Conservation (phyloP, 2,329 filamentous ascomycete species). For the Talaromyces pinophilus region DNA sequence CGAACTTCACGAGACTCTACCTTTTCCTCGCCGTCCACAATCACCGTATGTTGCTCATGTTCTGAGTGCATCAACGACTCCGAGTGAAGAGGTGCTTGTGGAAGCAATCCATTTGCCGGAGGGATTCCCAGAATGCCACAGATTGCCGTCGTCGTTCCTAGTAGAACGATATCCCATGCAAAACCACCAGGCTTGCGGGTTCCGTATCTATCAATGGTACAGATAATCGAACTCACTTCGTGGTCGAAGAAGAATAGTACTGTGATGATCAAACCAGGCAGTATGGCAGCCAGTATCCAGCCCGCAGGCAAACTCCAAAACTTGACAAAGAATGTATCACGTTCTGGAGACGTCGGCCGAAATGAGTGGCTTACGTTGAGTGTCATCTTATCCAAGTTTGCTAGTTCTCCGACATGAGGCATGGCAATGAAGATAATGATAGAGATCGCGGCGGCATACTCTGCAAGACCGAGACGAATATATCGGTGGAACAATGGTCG, state of each 20-base stretch:
- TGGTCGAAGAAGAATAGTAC: slow-evolving; percentile 70
- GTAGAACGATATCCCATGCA: slow-evolving; percentile 64
- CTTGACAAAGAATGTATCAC: slow-evolving; percentile 59
- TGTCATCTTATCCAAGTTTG: slow-evolving; percentile 58
- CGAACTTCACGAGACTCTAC: slow-evolving; percentile 42
- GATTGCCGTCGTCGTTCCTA: slow-evolving; percentile 63
- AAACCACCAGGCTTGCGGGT: slow-evolving; percentile 64
- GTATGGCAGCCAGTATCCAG: slow-evolving; percentile 64
- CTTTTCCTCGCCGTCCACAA: slow-evolving; percentile 42
- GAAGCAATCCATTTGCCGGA: slow-evolving; percentile 65
- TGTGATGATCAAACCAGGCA: slow-evolving; percentile 65
- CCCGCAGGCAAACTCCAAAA: slow-evolving; percentile 63
- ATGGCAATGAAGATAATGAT: slow-evolving; percentile 67
- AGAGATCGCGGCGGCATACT: slow-evolving; percentile 67
- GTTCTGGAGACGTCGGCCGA: slow-evolving; percentile 57
- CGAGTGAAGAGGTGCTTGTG: slow-evolving; percentile 66
- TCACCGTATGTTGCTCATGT: slow-evolving; percentile 43
- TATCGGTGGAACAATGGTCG: slow-evolving; percentile 63
- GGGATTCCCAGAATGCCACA: slow-evolving; percentile 68
- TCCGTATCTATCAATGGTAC: slow-evolving; percentile 63
- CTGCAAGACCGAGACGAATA: slow-evolving; percentile 60
- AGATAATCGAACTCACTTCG: slow-evolving; percentile 69
- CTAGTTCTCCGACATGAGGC: slow-evolving; percentile 62
- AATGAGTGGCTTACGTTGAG: slow-evolving; percentile 60
- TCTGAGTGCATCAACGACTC: slow-evolving; percentile 62